phyloP scores from a whole-genome alignment of 2,329 filamentous ascomycete species.

The Incumbomyces delicatus region DNA sequence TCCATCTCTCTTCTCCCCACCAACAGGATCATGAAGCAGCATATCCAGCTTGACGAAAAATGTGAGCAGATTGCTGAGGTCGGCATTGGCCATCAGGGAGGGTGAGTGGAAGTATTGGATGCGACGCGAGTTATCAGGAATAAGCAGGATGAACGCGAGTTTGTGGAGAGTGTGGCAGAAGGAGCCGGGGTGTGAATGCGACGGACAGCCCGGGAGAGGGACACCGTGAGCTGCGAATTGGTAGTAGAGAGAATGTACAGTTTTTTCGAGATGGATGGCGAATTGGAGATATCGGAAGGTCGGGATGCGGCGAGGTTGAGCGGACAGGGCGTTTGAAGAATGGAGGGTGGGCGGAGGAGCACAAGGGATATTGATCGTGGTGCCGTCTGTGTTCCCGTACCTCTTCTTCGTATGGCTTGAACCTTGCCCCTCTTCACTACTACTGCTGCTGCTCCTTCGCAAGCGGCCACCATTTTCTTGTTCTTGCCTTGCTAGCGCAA shows the following conservation, averaged over 20 bases:
- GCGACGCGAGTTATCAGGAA: slow-evolving; percentile 48
- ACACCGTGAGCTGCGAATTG: slow-evolving; percentile 50
- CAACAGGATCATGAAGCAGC: slow-evolving; percentile 55
- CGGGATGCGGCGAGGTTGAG: slow-evolving; percentile 45
- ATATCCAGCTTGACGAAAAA: slow-evolving; percentile 66
- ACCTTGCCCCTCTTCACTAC: no score
- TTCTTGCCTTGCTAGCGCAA: background rate
- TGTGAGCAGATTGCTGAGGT: slow-evolving; percentile 53
- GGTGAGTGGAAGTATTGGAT: slow-evolving; percentile 44
- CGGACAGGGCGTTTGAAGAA: slow-evolving; percentile 14
- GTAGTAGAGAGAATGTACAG: slow-evolving; percentile 53
- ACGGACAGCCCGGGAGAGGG: slow-evolving; percentile 42
- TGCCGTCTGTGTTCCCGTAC: background rate
- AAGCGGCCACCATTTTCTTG: no score
- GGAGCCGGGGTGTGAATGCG: slow-evolving; percentile 8
- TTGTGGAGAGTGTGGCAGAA: slow-evolving; percentile 44
- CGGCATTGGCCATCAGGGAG: slow-evolving; percentile 46
- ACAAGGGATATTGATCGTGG: background rate
- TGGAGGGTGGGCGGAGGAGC: background rate
- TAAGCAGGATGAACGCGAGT: slow-evolving; percentile 65
- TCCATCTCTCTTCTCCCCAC: slow-evolving; percentile 37
- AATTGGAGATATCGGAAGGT: slow-evolving; percentile 59
- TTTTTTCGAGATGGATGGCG: slow-evolving; percentile 49
- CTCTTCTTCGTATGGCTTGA: no score
- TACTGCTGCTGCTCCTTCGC: background rate